Base-by-base conservation (phyloP, 163 green algal genomes). In the Chlorella variabilis region DNA sequence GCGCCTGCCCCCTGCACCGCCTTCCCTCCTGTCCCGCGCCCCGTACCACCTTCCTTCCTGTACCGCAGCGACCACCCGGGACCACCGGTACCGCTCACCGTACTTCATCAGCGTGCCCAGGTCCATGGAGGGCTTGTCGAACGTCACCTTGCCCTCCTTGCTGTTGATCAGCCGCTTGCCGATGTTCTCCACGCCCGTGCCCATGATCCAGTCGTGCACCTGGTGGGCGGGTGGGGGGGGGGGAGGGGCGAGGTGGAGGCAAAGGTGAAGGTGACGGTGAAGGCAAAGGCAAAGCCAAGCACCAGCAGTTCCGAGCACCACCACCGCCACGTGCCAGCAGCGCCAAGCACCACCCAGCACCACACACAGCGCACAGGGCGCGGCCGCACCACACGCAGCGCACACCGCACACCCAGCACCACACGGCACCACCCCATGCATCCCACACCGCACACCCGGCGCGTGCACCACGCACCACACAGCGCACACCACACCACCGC, bases 111-210 rank as follows among this genome's bases (percentile, higher is more conserved):
- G 59, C 17, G 59, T 67, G 59, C 4, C 7, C 27, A 67, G 59
- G 59, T 67, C 59, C 59, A 99, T 98, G 31, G 79, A 36, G 25
- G 95, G 95, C 89, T 95, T 96, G 61, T 96, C 93, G 69, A 99
- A 98, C 63, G 87, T 84, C 4, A 98, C 91, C 90, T 94, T 87
- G 89, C 91, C 93, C 82, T 98, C 91, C n/a, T 86, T 81, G 81
- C 68, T 82, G 95, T 99, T 99, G 41, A 99, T 89, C 75, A 99
- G 91, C 63, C 89, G 87, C 84, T 92, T 92, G 88, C 93, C 92
- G 20, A 99, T 90, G 87, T 97, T 95, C 85, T 98, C 95, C 21
- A 98, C 69, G 80, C 97, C 96, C 2, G 94, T 89, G 41, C 91
- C 63, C 9, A 56, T 49, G 56, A 99, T 91, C 75, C 95, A 99